phyloP scores from a whole-genome alignment of 768 basidiomycete genomes.

The Amanita exitialis region DNA sequence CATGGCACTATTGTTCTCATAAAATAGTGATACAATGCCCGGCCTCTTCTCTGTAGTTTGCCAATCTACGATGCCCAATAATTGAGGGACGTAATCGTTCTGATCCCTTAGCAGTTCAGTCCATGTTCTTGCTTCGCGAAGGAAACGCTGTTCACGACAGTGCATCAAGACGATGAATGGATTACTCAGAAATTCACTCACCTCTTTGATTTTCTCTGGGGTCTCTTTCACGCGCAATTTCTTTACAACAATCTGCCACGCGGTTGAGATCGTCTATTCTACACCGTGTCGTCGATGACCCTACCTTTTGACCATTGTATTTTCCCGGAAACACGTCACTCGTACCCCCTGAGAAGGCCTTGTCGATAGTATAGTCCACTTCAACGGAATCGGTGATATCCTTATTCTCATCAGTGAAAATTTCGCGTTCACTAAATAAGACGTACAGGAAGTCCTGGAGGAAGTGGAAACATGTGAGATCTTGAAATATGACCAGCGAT shows the following conservation, averaged over 20 bases:
- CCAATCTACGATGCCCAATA: neutral
- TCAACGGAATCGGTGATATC: neutral
- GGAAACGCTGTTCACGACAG: neutral
- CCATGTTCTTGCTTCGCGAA: neutral
- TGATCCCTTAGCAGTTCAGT: neutral
- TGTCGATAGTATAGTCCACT: neutral
- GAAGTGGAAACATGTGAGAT: neutral
- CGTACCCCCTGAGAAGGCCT: neutral
- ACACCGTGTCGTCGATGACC: neutral
- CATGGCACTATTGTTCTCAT: neutral
- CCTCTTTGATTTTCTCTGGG: neutral
- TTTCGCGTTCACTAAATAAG: neutral
- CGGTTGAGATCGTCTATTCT: neutral
- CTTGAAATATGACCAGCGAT: neutral
- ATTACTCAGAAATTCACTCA: neutral
- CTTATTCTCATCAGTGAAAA: neutral
- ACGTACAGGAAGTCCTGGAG: neutral
- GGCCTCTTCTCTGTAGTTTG: neutral
- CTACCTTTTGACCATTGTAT: neutral
- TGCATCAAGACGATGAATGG: neutral
- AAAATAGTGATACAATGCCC: neutral
- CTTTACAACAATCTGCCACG: neutral
- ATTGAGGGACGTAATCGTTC: neutral
- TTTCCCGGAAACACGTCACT: neutral
- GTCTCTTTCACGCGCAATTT: neutral